phyloP scores from a whole-genome alignment of 257 asterid species.

The Buddleja alternifolia region DNA sequence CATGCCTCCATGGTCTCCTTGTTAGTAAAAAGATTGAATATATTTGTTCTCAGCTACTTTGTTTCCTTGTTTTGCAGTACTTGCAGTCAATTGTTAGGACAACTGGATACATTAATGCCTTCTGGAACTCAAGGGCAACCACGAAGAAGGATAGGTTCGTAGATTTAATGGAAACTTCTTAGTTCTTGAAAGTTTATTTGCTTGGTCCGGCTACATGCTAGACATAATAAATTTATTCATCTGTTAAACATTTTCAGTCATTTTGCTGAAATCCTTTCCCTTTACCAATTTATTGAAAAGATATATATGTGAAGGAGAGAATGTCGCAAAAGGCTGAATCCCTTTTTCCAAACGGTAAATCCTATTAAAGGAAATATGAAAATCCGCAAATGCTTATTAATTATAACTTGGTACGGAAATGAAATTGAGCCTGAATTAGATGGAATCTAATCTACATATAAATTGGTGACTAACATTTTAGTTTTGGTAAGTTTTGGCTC shows the following conservation, averaged over 20 bases:
- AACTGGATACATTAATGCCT: constrained; percentile 78
- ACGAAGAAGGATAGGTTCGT: constrained; percentile 86
- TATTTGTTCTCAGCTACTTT: constrained; percentile 23
- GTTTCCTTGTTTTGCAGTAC: constrained; percentile 54
- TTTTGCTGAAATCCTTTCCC: background rate
- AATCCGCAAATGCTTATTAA: constrained; percentile 7
- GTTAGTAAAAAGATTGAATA: background rate
- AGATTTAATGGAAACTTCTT: background rate
- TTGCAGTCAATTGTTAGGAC: constrained; percentile 72
- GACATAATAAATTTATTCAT: constrained; percentile 3
- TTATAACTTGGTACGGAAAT: constrained; percentile 7
- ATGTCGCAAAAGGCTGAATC: background rate
- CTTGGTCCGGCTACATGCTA: background rate
- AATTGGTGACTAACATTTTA: background rate
- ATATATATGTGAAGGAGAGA: background rate
- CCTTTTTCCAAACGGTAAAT: background rate
- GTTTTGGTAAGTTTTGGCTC: background rate
- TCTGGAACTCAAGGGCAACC: constrained; percentile 83
- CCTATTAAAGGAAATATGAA: constrained; percentile 12
- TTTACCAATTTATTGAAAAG: background rate
- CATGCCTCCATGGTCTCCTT: background rate
- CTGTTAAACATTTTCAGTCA: background rate
- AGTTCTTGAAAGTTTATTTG: constrained; percentile 11
- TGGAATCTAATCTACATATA: background rate
- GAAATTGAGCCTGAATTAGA: constrained; percentile 23